phyloP scores from a whole-genome alignment of 352 stramenopile genomes.

The Phytophthora vignae region DNA sequence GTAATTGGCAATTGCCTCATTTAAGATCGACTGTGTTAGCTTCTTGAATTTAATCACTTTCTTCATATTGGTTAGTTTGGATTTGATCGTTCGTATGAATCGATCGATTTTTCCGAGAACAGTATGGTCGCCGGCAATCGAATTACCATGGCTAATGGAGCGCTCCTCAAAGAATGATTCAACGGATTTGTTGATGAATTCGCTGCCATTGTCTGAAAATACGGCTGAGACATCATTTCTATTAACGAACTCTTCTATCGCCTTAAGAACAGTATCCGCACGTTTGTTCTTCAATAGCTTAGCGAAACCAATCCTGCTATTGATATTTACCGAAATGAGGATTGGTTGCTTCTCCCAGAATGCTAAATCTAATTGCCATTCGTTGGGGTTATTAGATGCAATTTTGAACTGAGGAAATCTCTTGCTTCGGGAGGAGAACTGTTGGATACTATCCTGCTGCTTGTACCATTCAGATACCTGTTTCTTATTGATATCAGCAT shows the following conservation, averaged over 20 bases:
- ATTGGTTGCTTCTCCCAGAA: background rate
- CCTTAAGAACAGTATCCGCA: background rate
- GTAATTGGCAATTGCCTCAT: slow-evolving; percentile 28
- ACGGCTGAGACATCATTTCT: slow-evolving; percentile 10
- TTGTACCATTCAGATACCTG: background rate
- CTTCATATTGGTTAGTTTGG: slow-evolving; percentile 24
- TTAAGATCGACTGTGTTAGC: slow-evolving; percentile 1
- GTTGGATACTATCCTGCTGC: too few species aligned
- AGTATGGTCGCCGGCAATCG: slow-evolving; percentile 27
- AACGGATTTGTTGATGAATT: slow-evolving; percentile 22
- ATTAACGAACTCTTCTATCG: background rate
- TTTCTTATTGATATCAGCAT: too few species aligned
- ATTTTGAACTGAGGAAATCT: background rate
- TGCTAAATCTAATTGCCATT: background rate
- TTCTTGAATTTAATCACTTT: slow-evolving; percentile 14
- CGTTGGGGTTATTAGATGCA: background rate
- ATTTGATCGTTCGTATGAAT: slow-evolving; percentile 36
- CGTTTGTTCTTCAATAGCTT: background rate
- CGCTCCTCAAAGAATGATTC: background rate
- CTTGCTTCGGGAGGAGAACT: background rate
- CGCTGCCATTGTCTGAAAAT: slow-evolving; percentile 24
- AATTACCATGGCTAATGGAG: slow-evolving; percentile 7
- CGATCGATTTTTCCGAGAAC: slow-evolving; percentile 38
- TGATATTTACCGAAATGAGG: background rate
- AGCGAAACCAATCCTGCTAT: background rate